Conservation (phyloP, 768 basidiomycete species). For the Agrocybe praecox region DNA sequence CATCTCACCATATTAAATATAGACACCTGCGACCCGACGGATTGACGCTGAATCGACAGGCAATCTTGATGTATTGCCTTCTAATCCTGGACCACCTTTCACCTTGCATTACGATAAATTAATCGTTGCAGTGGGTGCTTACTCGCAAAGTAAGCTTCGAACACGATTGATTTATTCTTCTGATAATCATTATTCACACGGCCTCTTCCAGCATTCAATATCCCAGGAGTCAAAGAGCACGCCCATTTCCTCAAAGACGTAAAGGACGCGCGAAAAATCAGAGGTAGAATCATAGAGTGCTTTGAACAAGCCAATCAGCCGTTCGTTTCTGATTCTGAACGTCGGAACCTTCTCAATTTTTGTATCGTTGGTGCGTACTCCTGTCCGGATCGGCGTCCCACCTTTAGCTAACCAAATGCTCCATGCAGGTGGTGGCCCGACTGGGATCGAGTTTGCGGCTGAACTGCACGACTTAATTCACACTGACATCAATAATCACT, state of each 20-base stretch:
- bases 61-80: constrained; percentile 13
- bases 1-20: background rate
- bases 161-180: background rate
- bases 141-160: constrained; percentile 72
- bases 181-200: no score
- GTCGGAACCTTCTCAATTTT: constrained; percentile 78
- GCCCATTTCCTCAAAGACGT: constrained; percentile 85
- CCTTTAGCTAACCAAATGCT: background rate
- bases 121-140: constrained; percentile 84
- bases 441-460: constrained; percentile 83
- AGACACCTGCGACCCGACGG: constrained; percentile 68
- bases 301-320: constrained; percentile 90
- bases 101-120: constrained; percentile 76
- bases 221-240: constrained; percentile 80
- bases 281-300: constrained; percentile 75
- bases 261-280: constrained; percentile 71
- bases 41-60: constrained; percentile 30
- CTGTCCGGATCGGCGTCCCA: background rate
- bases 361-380: constrained; percentile 73
- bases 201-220: constrained; percentile 53
- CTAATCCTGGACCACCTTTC: constrained; percentile 38
- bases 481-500: constrained; percentile 62
- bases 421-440: constrained; percentile 68
- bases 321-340: constrained; percentile 70
- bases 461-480: constrained; percentile 80